Evolutionary conservation across 1,284 basidiomycete species (phyloP).

Genomic region (Rhodofomes roseus): DNA sequence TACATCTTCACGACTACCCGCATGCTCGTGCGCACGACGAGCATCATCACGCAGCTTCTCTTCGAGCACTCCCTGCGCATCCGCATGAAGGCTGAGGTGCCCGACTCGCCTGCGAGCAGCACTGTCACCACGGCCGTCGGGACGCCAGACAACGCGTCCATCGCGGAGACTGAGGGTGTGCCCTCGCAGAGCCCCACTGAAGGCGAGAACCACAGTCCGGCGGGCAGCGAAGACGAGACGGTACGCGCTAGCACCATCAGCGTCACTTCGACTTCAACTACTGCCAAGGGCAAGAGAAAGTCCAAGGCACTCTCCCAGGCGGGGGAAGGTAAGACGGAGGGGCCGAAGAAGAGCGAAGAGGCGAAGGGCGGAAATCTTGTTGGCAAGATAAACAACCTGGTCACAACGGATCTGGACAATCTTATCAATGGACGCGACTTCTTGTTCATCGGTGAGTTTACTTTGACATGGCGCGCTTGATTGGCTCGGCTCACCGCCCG

Average conservation of each 20-base stretch:
- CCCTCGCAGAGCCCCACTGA: not conserved
- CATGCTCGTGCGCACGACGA: conserved; percentile 49
- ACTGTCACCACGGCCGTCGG: conserved; percentile 5
- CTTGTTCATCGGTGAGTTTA: conserved; percentile 22
- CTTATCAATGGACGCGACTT: conserved; percentile 29
- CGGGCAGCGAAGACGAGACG: conserved; percentile 10
- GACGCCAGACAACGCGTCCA: conserved; percentile 21
- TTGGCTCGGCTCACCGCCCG: not conserved
- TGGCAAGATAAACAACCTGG: conserved; percentile 44
- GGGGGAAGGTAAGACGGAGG: conserved; percentile 9
- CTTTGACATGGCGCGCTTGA: not conserved
- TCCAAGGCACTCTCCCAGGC: not conserved
- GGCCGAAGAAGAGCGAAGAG: not conserved
- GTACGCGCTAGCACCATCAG: not conserved
- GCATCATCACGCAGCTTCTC: conserved; percentile 61
- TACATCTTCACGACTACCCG: conserved; percentile 30
- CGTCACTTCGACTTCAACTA: not conserved
- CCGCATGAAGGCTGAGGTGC: conserved; percentile 50
- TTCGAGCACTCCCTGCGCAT: conserved; percentile 67
- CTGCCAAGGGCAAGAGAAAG: conserved; percentile 5
- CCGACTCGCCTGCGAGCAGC: conserved; percentile 9
- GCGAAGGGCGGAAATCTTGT: conserved; percentile 32
- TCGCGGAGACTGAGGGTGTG: conserved; percentile 10
- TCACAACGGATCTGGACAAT: conserved; percentile 31
- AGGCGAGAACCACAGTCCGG: not conserved